phyloP scores from a whole-genome alignment of 2,329 filamentous ascomycete species.

The Stagonosporopsis chrysanthemi region DNA sequence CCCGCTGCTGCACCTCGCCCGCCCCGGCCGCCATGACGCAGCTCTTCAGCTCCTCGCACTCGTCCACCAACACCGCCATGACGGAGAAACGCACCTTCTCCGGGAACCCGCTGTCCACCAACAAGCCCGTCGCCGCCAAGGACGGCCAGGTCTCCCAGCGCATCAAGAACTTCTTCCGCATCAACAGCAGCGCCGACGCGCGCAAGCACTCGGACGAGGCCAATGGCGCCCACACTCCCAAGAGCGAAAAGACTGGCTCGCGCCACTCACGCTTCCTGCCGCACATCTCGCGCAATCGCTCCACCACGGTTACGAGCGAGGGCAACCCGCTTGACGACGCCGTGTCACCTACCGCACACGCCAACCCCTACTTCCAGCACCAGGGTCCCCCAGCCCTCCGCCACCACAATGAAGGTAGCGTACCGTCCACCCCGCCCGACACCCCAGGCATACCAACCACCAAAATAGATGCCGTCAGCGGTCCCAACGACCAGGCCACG shows the following conservation, averaged over 20 bases:
- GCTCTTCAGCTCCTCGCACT: slow-evolving; percentile 51
- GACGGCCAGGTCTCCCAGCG: slow-evolving; percentile 66
- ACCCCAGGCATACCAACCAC: slow-evolving; percentile 71
- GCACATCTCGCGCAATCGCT: slow-evolving; percentile 85
- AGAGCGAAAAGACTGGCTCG: slow-evolving; percentile 73
- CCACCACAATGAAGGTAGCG: slow-evolving; percentile 93
- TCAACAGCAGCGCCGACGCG: slow-evolving; percentile 62
- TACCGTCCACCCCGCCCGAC: slow-evolving; percentile 90
- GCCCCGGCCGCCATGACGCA: slow-evolving; percentile 49
- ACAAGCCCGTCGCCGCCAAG: slow-evolving; percentile 57
- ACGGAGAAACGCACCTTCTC: slow-evolving; percentile 59
- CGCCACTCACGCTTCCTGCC: slow-evolving; percentile 90
- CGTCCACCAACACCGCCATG: slow-evolving; percentile 47
- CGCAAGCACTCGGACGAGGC: slow-evolving; percentile 51
- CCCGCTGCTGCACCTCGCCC: slow-evolving; percentile 4
- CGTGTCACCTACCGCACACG: slow-evolving; percentile 89
- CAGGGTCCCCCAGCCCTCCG: slow-evolving; percentile 92
- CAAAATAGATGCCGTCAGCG: slow-evolving; percentile 73
- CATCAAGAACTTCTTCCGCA: slow-evolving; percentile 75
- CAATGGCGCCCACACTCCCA: slow-evolving; percentile 51
- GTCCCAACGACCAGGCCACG: slow-evolving; percentile 69
- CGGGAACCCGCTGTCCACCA: slow-evolving; percentile 54
- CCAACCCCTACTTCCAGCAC: slow-evolving; percentile 97
- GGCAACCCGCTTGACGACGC: slow-evolving; percentile 88
- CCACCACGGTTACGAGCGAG: slow-evolving; percentile 90